phyloP scores from a whole-genome alignment of 257 asterid genomes.

The Rehmannia glutinosa region DNA sequence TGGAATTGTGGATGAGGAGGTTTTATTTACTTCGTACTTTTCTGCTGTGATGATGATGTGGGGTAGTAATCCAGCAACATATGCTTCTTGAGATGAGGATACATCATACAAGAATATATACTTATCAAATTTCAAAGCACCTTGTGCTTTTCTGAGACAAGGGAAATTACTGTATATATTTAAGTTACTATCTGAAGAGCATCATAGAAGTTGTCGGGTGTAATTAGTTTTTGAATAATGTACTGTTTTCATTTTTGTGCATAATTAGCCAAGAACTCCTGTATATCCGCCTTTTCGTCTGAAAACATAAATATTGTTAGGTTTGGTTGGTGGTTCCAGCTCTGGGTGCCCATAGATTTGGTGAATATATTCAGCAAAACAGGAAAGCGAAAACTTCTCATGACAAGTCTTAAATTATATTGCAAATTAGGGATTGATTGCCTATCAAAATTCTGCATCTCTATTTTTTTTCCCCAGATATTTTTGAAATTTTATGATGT shows the following conservation, averaged over 20 bases:
- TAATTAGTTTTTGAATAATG: neutral
- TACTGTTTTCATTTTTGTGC: neutral
- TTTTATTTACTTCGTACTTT: neutral
- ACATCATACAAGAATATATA: neutral
- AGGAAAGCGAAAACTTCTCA: too few relatives aligned
- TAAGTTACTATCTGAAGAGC: neutral
- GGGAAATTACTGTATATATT: neutral
- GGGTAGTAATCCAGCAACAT: neutral
- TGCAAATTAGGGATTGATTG: too few relatives aligned
- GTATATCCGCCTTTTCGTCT: neutral
- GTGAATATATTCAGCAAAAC: too few relatives aligned
- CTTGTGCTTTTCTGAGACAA: neutral
- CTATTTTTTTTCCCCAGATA: too few relatives aligned
- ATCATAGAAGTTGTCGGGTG: neutral
- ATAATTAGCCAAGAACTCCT: neutral
- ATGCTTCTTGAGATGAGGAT: slow-evolving; percentile 7
- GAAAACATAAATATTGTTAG: neutral
- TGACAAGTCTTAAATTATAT: too few relatives aligned
- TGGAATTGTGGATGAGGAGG: neutral
- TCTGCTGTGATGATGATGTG: neutral
- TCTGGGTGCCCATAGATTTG: too few relatives aligned
- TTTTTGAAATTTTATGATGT: too few relatives aligned
- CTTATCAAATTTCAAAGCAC: neutral
- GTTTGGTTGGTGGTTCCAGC: slow-evolving; percentile 4
- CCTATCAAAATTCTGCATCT: too few relatives aligned